Evolutionary conservation across 1,284 basidiomycete genomes (phyloP).

Genomic region (Schizophyllum commune): DNA sequence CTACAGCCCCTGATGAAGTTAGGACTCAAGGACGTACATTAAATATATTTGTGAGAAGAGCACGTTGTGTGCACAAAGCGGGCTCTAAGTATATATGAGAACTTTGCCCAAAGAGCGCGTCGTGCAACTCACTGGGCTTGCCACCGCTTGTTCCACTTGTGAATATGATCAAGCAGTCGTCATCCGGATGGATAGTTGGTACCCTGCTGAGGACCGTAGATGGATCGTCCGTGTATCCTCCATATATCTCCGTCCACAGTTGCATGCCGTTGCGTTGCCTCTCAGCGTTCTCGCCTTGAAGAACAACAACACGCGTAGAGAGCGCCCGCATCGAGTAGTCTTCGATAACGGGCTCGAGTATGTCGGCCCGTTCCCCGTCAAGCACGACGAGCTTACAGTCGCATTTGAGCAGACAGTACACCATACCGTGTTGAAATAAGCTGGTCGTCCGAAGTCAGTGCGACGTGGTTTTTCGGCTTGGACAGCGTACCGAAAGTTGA

Average conservation of each 20-base stretch:
- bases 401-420: conserved; percentile 51
- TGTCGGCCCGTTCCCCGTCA: conserved; percentile 48
- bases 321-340: conserved; percentile 14
- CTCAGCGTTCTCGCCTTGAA: conserved; percentile 23
- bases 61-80: too few relatives aligned
- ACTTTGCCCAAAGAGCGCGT: too few relatives aligned
- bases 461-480: background rate
- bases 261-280: conserved; percentile 27
- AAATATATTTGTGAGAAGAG: too few relatives aligned
- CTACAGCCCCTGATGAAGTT: too few relatives aligned
- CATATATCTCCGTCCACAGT: conserved; percentile 21
- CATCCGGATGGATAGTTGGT: conserved; percentile 38
- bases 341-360: conserved; percentile 21
- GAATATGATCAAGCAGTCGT: conserved; percentile 51
- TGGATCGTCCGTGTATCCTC: conserved; percentile 18
- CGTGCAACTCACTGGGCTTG: too few relatives aligned
- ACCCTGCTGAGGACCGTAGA: conserved; percentile 14
- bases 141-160: conserved; percentile 38
- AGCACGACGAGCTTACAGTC: conserved; percentile 48
- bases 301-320: conserved; percentile 26
- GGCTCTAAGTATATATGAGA: too few relatives aligned
- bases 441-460: conserved; percentile 16
- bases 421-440: conserved; percentile 44
- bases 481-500: conserved; percentile 39
- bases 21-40: too few relatives aligned